phyloP scores from a whole-genome alignment of 176 grass and related monocot species.

The Phoenix roebelenii region DNA sequence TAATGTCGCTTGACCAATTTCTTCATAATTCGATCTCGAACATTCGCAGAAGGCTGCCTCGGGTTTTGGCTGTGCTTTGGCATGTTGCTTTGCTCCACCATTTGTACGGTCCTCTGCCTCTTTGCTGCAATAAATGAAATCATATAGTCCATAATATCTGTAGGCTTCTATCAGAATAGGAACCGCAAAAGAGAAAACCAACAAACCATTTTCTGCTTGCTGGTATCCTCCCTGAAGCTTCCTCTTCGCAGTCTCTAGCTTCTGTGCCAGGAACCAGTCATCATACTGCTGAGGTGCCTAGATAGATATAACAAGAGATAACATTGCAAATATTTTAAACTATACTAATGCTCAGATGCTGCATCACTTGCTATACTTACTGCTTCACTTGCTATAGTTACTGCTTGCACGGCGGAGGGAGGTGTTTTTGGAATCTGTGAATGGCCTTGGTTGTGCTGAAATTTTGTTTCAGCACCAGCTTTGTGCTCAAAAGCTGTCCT shows the following conservation, averaged over 20 bases:
- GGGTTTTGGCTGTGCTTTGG: conserved; percentile 43
- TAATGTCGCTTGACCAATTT: too few relatives aligned
- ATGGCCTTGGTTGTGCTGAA: conserved; percentile 17
- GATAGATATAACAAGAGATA: too few relatives aligned
- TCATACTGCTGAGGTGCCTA: too few relatives aligned
- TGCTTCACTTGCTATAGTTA: too few relatives aligned
- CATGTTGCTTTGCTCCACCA: conserved; percentile 67
- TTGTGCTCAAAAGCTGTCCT: conserved; percentile 30
- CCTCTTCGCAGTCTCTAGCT: conserved; percentile 66
- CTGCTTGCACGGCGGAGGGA: not conserved
- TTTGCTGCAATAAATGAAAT: conserved; percentile 44
- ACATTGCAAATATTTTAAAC: too few relatives aligned
- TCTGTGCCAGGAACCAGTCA: not conserved
- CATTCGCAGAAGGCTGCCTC: not conserved
- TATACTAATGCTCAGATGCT: too few relatives aligned
- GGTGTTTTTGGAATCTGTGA: conserved; percentile 37
- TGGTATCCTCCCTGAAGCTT: conserved; percentile 89
- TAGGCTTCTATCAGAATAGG: too few relatives aligned
- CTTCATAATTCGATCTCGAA: too few relatives aligned
- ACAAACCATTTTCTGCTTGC: conserved; percentile 83
- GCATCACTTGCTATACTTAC: too few relatives aligned
- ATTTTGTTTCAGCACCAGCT: conserved; percentile 21
- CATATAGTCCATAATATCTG: too few relatives aligned
- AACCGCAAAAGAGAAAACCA: conserved; percentile 11
- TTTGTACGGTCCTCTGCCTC: conserved; percentile 75